phyloP scores from a whole-genome alignment of 1,284 basidiomycete species.

The Lentinula novae-zelandiae region DNA sequence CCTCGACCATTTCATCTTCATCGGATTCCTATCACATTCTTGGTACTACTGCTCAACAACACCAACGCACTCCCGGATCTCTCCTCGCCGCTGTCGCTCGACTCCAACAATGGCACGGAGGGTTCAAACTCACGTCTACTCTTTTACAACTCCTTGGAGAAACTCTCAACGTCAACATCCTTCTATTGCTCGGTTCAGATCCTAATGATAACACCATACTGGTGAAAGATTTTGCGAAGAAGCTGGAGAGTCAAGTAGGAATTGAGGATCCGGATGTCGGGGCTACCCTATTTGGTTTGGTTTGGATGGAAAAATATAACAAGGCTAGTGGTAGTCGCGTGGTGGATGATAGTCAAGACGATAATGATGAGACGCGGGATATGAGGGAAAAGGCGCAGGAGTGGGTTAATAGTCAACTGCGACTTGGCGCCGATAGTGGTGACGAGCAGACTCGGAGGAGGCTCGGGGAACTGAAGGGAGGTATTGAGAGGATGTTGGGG shows the following conservation, averaged over 20 bases:
- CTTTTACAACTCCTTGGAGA: neutral
- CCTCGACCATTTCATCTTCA: too few species aligned
- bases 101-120: constrained; percentile 5
- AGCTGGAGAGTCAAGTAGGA: neutral
- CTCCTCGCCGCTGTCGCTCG: constrained; percentile 1
- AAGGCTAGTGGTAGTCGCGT: neutral
- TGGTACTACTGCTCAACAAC: neutral
- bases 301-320: neutral
- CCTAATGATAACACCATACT: too few species aligned
- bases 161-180: neutral
- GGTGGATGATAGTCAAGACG: neutral
- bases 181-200: neutral
- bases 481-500: neutral
- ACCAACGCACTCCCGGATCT: neutral
- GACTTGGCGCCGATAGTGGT: neutral
- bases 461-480: neutral
- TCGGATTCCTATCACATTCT: too few species aligned
- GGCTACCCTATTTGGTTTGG: neutral
- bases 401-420: neutral
- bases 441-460: neutral
- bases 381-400: constrained; percentile 1
- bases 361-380: neutral
- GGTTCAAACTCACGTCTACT: neutral
- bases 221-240: neutral
- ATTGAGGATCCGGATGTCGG: neutral